Percentiles rank a stretch among this genome's conserved stretches.
Evolutionary conservation across 169 alveolate genomes (phyloP).

Genomic region (Blepharisma undulans): DNA sequence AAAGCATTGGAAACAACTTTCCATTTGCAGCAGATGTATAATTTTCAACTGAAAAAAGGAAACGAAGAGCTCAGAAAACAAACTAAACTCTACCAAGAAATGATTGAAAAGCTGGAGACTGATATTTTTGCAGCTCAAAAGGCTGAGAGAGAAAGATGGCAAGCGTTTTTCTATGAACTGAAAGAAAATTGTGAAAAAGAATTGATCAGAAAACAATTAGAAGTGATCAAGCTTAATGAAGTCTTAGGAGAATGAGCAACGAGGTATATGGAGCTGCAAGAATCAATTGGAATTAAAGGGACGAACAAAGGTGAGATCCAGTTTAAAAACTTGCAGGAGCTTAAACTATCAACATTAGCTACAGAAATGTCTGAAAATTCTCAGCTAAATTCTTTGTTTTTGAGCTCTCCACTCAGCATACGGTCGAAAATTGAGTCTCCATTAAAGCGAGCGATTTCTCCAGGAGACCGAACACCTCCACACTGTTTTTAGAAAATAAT

Average conservation of each 20-base stretch:
- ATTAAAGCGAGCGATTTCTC: neutral
- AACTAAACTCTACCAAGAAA: neutral
- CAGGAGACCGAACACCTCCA: neutral
- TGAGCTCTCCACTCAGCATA: neutral
- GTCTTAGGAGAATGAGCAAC: neutral
- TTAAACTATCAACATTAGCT: neutral
- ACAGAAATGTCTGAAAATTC: neutral
- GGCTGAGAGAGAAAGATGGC: neutral
- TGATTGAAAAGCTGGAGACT: neutral
- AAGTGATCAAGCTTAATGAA: neutral
- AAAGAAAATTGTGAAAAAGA: slow-evolving; percentile 14
- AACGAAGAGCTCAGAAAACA: neutral
- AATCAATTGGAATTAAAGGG: neutral
- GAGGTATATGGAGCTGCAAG: neutral
- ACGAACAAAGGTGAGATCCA: neutral
- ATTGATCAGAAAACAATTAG: neutral
- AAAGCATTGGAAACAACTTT: slow-evolving; percentile 5
- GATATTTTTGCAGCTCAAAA: neutral
- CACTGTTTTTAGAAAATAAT: neutral
- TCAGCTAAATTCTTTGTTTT: neutral
- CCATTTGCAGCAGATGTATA: slow-evolving; percentile 4
- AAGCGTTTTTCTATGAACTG: neutral
- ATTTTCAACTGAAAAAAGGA: neutral
- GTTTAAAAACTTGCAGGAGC: neutral
- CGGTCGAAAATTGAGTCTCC: neutral